These are phyloP conservation scores for Russula olivacea DNA, from an alignment of 768 basidiomycete species.

Conservation along the genomic window DNA sequence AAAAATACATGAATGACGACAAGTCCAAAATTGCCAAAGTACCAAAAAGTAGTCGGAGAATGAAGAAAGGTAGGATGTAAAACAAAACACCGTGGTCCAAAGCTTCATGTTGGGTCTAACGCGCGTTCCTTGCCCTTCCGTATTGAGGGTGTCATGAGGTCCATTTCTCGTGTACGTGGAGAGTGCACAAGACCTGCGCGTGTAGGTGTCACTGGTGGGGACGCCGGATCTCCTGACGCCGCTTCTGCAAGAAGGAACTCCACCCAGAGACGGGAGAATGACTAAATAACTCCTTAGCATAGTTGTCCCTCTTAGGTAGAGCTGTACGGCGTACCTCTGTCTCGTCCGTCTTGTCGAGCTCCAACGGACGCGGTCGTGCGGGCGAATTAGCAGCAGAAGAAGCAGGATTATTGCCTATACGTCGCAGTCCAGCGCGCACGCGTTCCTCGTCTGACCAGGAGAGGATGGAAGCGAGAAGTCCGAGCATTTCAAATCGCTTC, in stretches of 20 bases:
- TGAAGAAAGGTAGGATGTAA: neutral
- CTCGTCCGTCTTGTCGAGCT: slow-evolving; percentile 75
- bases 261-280: slow-evolving; percentile 96
- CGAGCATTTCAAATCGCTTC: slow-evolving; percentile 96
- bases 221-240: slow-evolving; percentile 37
- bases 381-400: slow-evolving; percentile 28
- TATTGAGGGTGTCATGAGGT: slow-evolving; percentile 38
- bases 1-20: slow-evolving; percentile 8
- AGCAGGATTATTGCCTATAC: slow-evolving; percentile 33
- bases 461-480: slow-evolving; percentile 82
- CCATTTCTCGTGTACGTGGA: slow-evolving; percentile 35
- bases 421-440: slow-evolving; percentile 84
- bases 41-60: neutral
- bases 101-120: slow-evolving; percentile 17
- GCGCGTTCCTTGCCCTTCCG: slow-evolving; percentile 47
- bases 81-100: neutral
- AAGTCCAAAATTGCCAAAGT: slow-evolving; percentile 13
- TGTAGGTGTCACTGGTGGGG: slow-evolving; percentile 20
- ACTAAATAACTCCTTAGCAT: slow-evolving; percentile 42
- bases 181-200: slow-evolving; percentile 18
- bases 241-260: slow-evolving; percentile 97
- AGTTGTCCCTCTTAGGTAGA: neutral
- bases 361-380: slow-evolving; percentile 39
- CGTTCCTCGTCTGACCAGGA: slow-evolving; percentile 88
- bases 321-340: slow-evolving; percentile 54